Evolutionary conservation across 2,329 filamentous ascomycete species (phyloP).

Genomic region (Botrytis pseudocinerea): DNA sequence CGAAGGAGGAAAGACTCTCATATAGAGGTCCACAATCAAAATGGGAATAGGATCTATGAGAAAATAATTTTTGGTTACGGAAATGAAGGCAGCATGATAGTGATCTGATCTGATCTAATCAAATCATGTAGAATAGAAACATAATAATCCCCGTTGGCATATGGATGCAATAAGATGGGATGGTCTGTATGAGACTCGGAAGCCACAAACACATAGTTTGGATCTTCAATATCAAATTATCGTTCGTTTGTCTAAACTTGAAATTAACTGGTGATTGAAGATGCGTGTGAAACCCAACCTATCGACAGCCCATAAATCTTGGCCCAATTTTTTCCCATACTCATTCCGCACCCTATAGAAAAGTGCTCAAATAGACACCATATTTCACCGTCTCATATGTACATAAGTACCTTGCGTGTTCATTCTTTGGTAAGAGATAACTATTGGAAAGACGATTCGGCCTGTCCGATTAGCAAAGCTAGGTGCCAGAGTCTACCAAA

Average conservation of each 20-base stretch:
- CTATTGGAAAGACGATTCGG: not conserved
- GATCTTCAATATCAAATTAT: conserved; percentile 6
- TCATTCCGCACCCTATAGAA: not conserved
- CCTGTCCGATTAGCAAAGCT: not conserved
- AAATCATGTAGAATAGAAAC: conserved; percentile 17
- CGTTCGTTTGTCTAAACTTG: not conserved
- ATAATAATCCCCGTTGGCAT: conserved; percentile 9
- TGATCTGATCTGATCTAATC: conserved; percentile 7
- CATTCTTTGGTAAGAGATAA: conserved; percentile 15
- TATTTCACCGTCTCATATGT: not conserved
- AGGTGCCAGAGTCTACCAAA: not conserved
- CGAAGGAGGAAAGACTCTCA: conserved; percentile 11
- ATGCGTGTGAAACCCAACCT: not conserved
- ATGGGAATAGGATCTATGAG: conserved; percentile 2
- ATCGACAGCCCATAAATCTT: not conserved
- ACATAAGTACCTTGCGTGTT: not conserved
- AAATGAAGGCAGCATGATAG: not conserved
- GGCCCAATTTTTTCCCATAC: not conserved
- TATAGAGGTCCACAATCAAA: conserved; percentile 14
- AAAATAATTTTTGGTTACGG: conserved; percentile 4
- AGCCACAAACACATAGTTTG: conserved; percentile 5
- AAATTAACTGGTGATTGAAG: not conserved
- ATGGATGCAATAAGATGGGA: conserved; percentile 7
- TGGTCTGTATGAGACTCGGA: not conserved
- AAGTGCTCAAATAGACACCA: not conserved